phyloP scores from a whole-genome alignment of 306 rosid species.

The Cucurbita argyrosperma region DNA sequence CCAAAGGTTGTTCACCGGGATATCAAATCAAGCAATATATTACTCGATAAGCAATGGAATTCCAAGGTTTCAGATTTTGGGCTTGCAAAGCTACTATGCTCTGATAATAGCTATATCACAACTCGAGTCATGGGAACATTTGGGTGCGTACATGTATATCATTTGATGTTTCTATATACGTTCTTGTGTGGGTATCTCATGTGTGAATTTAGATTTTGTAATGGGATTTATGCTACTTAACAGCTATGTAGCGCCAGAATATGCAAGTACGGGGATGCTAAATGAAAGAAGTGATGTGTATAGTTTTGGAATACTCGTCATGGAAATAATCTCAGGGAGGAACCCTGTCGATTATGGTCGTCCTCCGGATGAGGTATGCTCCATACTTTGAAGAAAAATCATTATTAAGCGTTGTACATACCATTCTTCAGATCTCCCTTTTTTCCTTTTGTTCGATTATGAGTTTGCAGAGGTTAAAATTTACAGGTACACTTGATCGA shows the following conservation, averaged over 20 bases:
- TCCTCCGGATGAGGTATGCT: slow-evolving; percentile 64
- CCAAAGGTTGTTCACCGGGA: slow-evolving; percentile 93
- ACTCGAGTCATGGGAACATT: slow-evolving; percentile 96
- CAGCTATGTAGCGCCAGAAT: slow-evolving; percentile 92
- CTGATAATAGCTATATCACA: slow-evolving; percentile 63
- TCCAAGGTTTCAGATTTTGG: slow-evolving; percentile 90
- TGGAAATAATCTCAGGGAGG: slow-evolving; percentile 87
- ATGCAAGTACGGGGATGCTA: slow-evolving; percentile 87
- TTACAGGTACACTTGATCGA: slow-evolving; percentile 75
- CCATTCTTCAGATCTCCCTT: not conserved
- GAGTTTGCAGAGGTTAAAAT: not conserved
- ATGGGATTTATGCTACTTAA: slow-evolving; percentile 7
- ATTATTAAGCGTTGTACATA: not conserved
- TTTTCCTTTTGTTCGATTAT: not conserved
- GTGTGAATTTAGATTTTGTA: not conserved
- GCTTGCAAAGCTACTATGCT: slow-evolving; percentile 77
- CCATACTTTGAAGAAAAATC: slow-evolving; percentile 1
- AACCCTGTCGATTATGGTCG: slow-evolving; percentile 74
- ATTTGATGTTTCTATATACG: not conserved
- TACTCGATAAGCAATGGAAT: slow-evolving; percentile 80
- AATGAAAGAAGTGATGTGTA: slow-evolving; percentile 80
- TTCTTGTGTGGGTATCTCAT: not conserved
- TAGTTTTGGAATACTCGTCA: slow-evolving; percentile 76
- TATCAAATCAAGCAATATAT: slow-evolving; percentile 76
- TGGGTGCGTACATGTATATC: slow-evolving; percentile 33